These are phyloP conservation scores for Nannochloropsis salina DNA, from an alignment of 108 stramenopile species.

Conservation along the genomic window DNA sequence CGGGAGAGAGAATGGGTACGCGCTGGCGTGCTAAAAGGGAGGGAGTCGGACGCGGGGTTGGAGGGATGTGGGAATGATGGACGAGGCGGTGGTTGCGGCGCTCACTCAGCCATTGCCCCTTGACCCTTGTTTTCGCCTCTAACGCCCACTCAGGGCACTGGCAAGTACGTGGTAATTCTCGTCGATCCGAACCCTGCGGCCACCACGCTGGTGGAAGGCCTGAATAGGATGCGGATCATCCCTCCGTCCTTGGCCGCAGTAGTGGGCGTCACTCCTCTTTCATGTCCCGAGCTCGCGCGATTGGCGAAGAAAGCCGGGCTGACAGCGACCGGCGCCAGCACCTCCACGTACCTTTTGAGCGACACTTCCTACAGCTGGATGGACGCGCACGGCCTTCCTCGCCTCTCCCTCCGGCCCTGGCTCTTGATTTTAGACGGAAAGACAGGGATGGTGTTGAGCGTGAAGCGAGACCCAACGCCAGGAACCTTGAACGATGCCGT, in stretches of 20 bases:
- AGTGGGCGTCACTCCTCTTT: not conserved
- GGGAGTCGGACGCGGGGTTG: not conserved
- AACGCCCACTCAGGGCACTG: not conserved
- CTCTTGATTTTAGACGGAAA: not conserved
- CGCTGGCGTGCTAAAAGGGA: not conserved
- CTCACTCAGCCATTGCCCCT: not conserved
- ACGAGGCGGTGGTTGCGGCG: not conserved
- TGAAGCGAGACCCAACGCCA: not conserved
- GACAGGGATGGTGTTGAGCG: not conserved
- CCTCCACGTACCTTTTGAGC: not conserved
- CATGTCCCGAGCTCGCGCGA: not conserved
- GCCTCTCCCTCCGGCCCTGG: not conserved
- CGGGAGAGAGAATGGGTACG: too few species aligned
- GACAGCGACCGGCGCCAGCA: not conserved
- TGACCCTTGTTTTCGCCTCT: not conserved
- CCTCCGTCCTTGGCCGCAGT: not conserved
- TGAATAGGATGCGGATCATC: not conserved
- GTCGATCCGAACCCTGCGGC: not conserved
- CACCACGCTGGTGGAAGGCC: not conserved
- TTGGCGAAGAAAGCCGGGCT: slow-evolving; percentile 11
- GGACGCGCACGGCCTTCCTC: not conserved
- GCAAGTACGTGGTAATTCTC: not conserved
- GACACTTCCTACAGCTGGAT: not conserved
- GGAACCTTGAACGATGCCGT: not conserved
- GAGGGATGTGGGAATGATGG: not conserved